Evolutionary conservation across 1,139 yeast genomes (phyloP), one percentile per base, ranked within the genome.

Genomic region (Pneumocystis jirovecii): DNA sequence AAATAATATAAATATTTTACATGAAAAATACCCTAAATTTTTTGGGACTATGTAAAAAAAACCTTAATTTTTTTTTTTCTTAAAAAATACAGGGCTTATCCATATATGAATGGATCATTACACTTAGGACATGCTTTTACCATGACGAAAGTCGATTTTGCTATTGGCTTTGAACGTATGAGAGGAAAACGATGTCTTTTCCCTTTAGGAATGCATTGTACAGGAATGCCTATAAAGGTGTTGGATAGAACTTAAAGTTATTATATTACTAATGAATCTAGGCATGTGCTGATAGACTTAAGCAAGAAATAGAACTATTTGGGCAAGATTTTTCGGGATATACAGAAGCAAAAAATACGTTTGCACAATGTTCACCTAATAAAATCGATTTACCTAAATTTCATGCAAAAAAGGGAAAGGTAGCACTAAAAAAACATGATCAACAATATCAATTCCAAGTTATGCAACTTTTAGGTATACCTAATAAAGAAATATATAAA

Each of bases 41-140:
- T 87, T 89, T 79, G 83, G 89, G 31, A 86, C 96, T 64, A 91
- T 95, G 97, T 60, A 60, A 60, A 29, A 15, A 7, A 25, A 21
- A 21, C 3, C 17, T 15, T 4, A 29, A 10, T 29, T 4, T 39
- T 21, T 39, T 50, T 50, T 50, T 25, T 25, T 39, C n/a, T 39
- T 42, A 25, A 60, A 60, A 39, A 39, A 21, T 60, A 17, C n/a
- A 60, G 61, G 40, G 98, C 98, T 15, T 95, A 89, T 74, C 99
- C 99, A 60, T 95, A 95, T 78, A 93, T 93, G 97, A 95, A 95
- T 76, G 99, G 99, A 80, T 93, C 89, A 66, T 81, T 95, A 70
- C 99, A 95, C 73, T 97, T 96, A 64, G 99, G 99, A 66, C 99
- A 95, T 76, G 85, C 91, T 71, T 95, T 93, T 79, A 93, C 98